Conservation (phyloP, 106 monocot species). For the Vanilla planifolia region DNA sequence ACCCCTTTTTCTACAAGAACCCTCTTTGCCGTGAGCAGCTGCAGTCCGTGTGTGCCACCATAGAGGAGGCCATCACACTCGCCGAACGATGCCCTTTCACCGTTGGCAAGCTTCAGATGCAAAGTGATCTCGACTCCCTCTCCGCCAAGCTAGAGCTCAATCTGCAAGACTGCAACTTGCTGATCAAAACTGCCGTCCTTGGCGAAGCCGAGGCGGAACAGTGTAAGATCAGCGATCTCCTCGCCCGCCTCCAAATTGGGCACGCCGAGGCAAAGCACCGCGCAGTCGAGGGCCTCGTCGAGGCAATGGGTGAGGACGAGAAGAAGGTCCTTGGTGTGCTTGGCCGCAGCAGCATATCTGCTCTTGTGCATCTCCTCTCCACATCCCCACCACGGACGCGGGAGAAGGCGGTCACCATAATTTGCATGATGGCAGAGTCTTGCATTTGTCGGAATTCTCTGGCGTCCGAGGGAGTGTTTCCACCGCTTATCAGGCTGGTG, state of each 20-base stretch:
- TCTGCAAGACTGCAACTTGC: conserved; percentile 41
- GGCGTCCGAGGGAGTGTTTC: conserved; percentile 60
- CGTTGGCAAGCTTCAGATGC: conserved; percentile 57
- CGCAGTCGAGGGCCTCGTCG: conserved; percentile 57
- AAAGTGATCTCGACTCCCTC: conserved; percentile 52
- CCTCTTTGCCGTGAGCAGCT: conserved; percentile 51
- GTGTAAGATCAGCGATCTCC: conserved; percentile 28
- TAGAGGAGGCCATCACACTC: conserved; percentile 34
- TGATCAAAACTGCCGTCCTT: conserved; percentile 56
- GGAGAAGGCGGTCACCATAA: conserved; percentile 54
- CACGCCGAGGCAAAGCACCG: conserved; percentile 66
- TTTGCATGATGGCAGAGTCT: conserved; percentile 58
- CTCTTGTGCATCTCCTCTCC: conserved; percentile 58
- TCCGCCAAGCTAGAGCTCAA: conserved; percentile 44
- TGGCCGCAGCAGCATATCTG: conserved; percentile 36
- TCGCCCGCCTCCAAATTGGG: conserved; percentile 82
- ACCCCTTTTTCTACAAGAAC: conserved; percentile 61
- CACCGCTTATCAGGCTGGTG: conserved; percentile 51
- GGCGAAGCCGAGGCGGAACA: conserved; percentile 7
- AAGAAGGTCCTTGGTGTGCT: conserved; percentile 38
- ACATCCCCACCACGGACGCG: conserved; percentile 31
- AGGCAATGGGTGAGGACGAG: conserved; percentile 46
- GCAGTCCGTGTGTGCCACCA: conserved; percentile 28
- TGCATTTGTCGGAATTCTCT: conserved; percentile 38
- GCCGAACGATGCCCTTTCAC: conserved; percentile 15